Evolutionary conservation across 768 basidiomycete species (phyloP).

Genomic region (Mrakia blollopis): DNA sequence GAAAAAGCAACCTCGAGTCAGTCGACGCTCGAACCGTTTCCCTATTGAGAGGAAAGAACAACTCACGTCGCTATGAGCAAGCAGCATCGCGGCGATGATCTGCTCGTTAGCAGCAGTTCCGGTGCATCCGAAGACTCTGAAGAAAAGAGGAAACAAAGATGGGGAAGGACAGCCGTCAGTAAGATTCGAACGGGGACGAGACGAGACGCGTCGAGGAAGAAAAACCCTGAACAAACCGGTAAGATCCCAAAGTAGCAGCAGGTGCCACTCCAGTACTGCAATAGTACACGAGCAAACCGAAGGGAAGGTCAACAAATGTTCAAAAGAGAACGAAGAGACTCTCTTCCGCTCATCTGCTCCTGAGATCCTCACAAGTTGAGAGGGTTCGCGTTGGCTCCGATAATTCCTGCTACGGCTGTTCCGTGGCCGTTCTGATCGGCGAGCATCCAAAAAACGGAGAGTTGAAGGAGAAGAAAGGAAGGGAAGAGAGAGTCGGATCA

Average conservation of each 20-base stretch:
- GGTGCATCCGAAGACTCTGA: conserved; percentile 57
- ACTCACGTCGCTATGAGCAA: conserved; percentile 16
- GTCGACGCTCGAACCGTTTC: background rate
- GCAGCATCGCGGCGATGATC: conserved; percentile 51
- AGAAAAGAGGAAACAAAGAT: too few species aligned
- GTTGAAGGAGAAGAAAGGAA: too few species aligned
- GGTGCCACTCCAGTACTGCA: conserved; percentile 63
- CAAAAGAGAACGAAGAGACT: background rate
- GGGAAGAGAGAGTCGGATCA: background rate
- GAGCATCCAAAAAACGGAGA: too few species aligned
- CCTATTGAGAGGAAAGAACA: background rate
- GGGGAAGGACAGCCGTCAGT: too few species aligned
- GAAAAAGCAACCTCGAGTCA: background rate
- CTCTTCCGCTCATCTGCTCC: too few species aligned
- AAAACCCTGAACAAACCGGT: conserved; percentile 1
- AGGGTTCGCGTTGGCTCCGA: conserved; percentile 49
- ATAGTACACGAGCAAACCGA: conserved; percentile 48
- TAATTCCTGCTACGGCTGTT: conserved; percentile 52
- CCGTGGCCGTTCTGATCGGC: conserved; percentile 39
- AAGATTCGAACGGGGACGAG: too few species aligned
- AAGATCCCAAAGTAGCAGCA: conserved; percentile 51
- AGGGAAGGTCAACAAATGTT: conserved; percentile 24
- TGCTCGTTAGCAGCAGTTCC: conserved; percentile 48
- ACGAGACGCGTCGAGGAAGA: too few species aligned
- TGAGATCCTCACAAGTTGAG: conserved; percentile 4